Conservation (phyloP, 2,329 filamentous ascomycete genomes). For the Magnaporthiopsis rhizophila region DNA sequence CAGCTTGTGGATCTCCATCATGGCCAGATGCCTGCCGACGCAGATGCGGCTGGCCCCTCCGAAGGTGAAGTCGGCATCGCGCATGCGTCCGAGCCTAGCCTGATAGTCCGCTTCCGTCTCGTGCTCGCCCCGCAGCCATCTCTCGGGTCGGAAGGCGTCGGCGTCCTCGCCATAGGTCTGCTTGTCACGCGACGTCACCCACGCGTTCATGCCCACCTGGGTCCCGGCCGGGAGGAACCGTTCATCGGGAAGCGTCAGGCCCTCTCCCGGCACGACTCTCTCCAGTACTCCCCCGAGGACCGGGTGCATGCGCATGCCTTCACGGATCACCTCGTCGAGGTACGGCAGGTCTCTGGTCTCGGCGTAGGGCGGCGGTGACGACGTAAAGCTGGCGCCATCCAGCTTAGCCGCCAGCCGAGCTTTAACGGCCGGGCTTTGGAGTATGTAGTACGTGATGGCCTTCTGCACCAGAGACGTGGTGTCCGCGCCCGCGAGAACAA, state of each 20-base stretch:
- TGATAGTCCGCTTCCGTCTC: constrained; percentile 26
- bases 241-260: constrained; percentile 17
- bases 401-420: constrained; percentile 13
- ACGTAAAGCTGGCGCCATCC: not conserved
- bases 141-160: constrained; percentile 33
- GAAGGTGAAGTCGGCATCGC: constrained; percentile 28
- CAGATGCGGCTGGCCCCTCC: constrained; percentile 31
- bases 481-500: constrained; percentile 25
- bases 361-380: constrained; percentile 6
- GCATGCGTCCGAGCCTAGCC: constrained; percentile 27
- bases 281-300: constrained; percentile 18
- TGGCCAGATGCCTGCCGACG: constrained; percentile 26
- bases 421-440: constrained; percentile 20
- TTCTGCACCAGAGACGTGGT: constrained; percentile 16
- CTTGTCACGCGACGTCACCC: not conserved
- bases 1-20: constrained; percentile 27
- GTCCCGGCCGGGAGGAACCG: constrained; percentile 27
- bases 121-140: constrained; percentile 27
- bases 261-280: constrained; percentile 20
- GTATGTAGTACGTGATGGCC: constrained; percentile 25
- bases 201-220: constrained; percentile 12
- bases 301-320: constrained; percentile 28
- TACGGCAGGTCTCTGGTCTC: constrained; percentile 20
- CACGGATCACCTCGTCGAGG: constrained; percentile 29
- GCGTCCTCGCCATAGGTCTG: constrained; percentile 25